These are phyloP conservation scores for Pseudopithomyces maydicus DNA, from an alignment of 2,329 filamentous ascomycete species.

Conservation along the genomic window DNA sequence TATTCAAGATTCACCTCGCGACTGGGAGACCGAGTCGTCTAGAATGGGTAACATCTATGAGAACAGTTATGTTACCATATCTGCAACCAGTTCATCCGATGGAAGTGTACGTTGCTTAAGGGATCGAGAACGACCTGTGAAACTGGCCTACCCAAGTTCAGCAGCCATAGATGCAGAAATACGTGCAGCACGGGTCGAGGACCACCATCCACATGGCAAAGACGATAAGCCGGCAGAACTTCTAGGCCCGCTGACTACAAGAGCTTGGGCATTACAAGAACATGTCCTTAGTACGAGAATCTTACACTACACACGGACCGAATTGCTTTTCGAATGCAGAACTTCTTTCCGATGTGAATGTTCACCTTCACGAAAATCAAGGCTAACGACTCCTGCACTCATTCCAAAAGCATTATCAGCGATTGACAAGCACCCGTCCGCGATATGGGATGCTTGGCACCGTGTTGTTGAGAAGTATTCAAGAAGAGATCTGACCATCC, in stretches of 20 bases:
- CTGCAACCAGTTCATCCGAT: slow-evolving; percentile 30
- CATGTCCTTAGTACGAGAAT: slow-evolving; percentile 39
- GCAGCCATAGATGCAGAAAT: slow-evolving; percentile 29
- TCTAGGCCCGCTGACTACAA: slow-evolving; percentile 29
- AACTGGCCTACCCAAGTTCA: slow-evolving; percentile 32
- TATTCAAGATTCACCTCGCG: slow-evolving; percentile 37
- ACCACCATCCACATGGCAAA: slow-evolving; percentile 35
- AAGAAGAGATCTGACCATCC: slow-evolving; percentile 29
- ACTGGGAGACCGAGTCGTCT: slow-evolving; percentile 41
- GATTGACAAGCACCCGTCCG: slow-evolving; percentile 16
- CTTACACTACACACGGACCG: slow-evolving; percentile 38
- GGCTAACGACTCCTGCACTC: slow-evolving; percentile 35
- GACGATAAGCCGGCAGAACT: slow-evolving; percentile 29
- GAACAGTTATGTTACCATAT: slow-evolving; percentile 39
- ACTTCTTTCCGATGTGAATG: slow-evolving; percentile 41
- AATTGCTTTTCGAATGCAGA: slow-evolving; percentile 43
- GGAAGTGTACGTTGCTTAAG: slow-evolving; percentile 25
- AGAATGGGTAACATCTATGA: slow-evolving; percentile 44
- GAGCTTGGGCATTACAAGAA: slow-evolving; percentile 42
- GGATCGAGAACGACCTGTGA: slow-evolving; percentile 32
- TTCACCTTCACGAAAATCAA: slow-evolving; percentile 29
- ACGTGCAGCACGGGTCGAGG: slow-evolving; percentile 28
- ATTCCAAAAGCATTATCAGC: slow-evolving; percentile 39
- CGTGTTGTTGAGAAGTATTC: slow-evolving; percentile 38
- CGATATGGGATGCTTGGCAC: slow-evolving; percentile 39